Evolutionary conservation across 2,329 filamentous ascomycete species (phyloP), one percentile per base, ranked within the genome.

Genomic region (Microdochium bolleyi): DNA sequence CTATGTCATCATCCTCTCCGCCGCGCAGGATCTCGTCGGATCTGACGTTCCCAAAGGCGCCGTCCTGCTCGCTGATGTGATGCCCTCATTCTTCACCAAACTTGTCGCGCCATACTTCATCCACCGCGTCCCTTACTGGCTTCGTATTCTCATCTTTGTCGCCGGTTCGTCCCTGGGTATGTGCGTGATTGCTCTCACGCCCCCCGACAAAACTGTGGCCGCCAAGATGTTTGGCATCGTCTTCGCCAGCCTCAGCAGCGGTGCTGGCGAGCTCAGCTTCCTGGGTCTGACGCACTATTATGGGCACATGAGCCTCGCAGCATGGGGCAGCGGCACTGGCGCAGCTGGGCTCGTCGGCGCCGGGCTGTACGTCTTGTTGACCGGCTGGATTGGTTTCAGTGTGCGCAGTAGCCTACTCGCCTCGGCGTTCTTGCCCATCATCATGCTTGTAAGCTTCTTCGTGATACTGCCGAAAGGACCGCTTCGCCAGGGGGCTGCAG

Each of bases 1-100:
- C 72, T 97, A 96, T 71, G 92, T 97, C 53, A 89, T 97, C 68
- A 94, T 97, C 66, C 87, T 99, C 63, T 95, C 91, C 27, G 89
- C 94, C 34, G 94, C 94, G 3, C 88, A 96, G 62, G 94, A 99
- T 64, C 88, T 99, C 56, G 94, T 97, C 61, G 92, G 92, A 34
- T 86, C 89, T 30, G 69, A 76, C 58, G 78, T 96, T 1, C 94
- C 94, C 50, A 97, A 97, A 69, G 90, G 89, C 61, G 81, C 95
- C 53, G 92, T 99, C 52, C 85, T 97, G 52, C 88, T 97, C 56
- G 91, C 91, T 67, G 91, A 96, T 68, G 90, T 97, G 52, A 76
- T 95, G 22, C 94, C 94, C 1, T 91, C 89, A 11, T 95, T 99
- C 70, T 68, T 88, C 52, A 89, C 87, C 50, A 97, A 97, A 69